phyloP scores from a whole-genome alignment of 78 protist genomes.

The Monocercomonoides exilis region DNA sequence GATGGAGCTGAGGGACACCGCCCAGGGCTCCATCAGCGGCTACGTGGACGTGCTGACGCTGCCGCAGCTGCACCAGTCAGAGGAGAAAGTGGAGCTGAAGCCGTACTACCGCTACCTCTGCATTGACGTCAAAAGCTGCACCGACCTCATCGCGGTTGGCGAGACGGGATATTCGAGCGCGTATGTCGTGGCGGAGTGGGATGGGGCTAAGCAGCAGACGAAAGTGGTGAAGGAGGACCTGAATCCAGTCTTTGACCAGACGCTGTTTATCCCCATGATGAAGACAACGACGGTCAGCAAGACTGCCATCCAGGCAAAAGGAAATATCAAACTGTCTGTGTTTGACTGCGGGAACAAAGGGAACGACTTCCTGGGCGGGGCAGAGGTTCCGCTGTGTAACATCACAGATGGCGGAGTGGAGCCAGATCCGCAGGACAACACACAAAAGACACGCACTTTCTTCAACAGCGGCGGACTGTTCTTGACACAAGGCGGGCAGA shows the following conservation, averaged over 20 bases:
- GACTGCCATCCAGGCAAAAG: background rate
- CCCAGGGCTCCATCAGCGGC: background rate
- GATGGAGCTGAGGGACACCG: background rate
- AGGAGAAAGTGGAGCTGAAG: background rate
- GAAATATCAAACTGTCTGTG: background rate
- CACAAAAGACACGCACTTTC: background rate
- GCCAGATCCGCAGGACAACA: background rate
- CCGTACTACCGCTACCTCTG: constrained; percentile 12
- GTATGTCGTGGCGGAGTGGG: constrained; percentile 23
- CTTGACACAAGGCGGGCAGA: background rate
- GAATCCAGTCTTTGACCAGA: constrained; percentile 19
- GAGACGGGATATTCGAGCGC: constrained; percentile 2
- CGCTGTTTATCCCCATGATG: constrained; percentile 17
- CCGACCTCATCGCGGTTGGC: background rate
- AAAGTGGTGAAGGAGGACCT: constrained; percentile 5
- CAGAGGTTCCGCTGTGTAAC: background rate
- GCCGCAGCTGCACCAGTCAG: background rate
- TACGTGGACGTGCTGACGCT: background rate
- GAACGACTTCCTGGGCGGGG: constrained; percentile 10
- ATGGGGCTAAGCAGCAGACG: constrained; percentile 13
- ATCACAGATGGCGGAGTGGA: background rate
- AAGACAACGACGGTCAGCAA: background rate
- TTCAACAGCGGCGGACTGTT: background rate
- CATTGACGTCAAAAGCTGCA: background rate
- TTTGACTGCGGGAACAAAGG: background rate